These are phyloP conservation scores for Novymonas esmeraldas DNA, from an alignment of 208 protist species.

Conservation along the genomic window DNA sequence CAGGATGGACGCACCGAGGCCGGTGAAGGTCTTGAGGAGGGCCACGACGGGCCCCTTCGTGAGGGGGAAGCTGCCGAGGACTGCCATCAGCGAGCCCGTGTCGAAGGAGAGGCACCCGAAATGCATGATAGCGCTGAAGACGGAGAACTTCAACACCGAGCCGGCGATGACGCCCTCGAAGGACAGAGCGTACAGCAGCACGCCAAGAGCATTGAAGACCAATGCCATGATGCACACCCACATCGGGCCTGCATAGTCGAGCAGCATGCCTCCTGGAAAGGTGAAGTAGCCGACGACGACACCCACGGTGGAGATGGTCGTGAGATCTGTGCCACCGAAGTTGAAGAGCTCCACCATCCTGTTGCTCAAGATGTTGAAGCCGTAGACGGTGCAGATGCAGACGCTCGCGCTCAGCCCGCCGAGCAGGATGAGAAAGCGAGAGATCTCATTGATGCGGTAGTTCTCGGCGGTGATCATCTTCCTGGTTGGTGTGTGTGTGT, in stretches of 20 bases:
- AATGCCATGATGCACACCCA: constrained; percentile 24
- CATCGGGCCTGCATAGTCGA: constrained; percentile 63
- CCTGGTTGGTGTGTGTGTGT: no score
- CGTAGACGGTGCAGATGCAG: constrained; percentile 54
- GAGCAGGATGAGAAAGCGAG: constrained; percentile 53
- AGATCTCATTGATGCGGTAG: constrained; percentile 52
- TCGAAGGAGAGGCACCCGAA: constrained; percentile 58
- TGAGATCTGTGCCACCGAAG: constrained; percentile 41
- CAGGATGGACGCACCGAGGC: constrained; percentile 49
- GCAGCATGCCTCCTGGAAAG: constrained; percentile 51
- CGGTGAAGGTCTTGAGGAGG: constrained; percentile 57
- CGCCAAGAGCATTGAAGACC: constrained; percentile 29
- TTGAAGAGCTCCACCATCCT: constrained; percentile 44
- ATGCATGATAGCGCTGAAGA: constrained; percentile 64
- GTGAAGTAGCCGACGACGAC: constrained; percentile 44
- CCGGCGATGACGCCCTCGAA: constrained; percentile 43
- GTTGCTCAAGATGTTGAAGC: constrained; percentile 69
- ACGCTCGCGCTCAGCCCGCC: constrained; percentile 41
- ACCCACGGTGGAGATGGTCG: constrained; percentile 52
- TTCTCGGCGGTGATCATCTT: constrained; percentile 30
- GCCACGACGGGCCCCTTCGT: constrained; percentile 49
- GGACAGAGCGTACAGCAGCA: constrained; percentile 48
- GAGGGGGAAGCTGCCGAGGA: constrained; percentile 61
- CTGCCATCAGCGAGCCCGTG: constrained; percentile 55
- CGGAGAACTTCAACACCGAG: constrained; percentile 34